Conservation (phyloP, 2,329 filamentous ascomycete species). For the Davidsoniella virescens region DNA sequence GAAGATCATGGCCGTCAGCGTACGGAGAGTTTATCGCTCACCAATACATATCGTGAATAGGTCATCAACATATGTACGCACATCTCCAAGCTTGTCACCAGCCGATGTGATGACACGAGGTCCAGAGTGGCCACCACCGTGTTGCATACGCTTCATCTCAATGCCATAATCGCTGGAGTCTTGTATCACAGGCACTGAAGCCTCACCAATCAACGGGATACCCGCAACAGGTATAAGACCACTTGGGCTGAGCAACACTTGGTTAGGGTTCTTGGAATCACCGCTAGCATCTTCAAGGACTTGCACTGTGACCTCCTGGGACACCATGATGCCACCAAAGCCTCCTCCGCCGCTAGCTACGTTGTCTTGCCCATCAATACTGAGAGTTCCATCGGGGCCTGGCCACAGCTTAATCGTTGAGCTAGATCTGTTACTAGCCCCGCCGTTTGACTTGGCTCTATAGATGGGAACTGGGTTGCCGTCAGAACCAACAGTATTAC, state of each 20-base stretch:
- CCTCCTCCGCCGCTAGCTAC: slow-evolving; percentile 11
- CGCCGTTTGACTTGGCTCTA: slow-evolving; percentile 15
- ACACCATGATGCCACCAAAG: slow-evolving; percentile 44
- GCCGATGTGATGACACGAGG: slow-evolving; percentile 14
- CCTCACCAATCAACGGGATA: slow-evolving; percentile 10
- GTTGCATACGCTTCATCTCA: slow-evolving; percentile 14
- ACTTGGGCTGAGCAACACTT: not conserved
- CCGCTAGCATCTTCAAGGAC: slow-evolving; percentile 20
- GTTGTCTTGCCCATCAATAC: not conserved
- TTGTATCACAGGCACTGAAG: not conserved
- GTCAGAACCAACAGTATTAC: slow-evolving; percentile 17
- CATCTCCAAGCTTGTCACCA: slow-evolving; percentile 22
- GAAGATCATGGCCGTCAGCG: not conserved
- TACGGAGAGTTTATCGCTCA: slow-evolving; percentile 1
- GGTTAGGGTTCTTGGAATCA: slow-evolving; percentile 12
- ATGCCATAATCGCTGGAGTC: slow-evolving; percentile 4
- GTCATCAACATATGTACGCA: slow-evolving; percentile 29
- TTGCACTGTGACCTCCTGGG: slow-evolving; percentile 39
- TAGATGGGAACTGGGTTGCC: slow-evolving; percentile 18
- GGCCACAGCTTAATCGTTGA: slow-evolving; percentile 22
- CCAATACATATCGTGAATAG: slow-evolving; percentile 17
- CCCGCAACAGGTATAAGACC: slow-evolving; percentile 1
- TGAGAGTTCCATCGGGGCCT: slow-evolving; percentile 11
- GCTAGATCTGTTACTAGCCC: slow-evolving; percentile 17
- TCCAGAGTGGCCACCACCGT: slow-evolving; percentile 17